Evolutionary conservation across 2,329 filamentous ascomycete species (phyloP).

Genomic region (Fusarium torreyae): DNA sequence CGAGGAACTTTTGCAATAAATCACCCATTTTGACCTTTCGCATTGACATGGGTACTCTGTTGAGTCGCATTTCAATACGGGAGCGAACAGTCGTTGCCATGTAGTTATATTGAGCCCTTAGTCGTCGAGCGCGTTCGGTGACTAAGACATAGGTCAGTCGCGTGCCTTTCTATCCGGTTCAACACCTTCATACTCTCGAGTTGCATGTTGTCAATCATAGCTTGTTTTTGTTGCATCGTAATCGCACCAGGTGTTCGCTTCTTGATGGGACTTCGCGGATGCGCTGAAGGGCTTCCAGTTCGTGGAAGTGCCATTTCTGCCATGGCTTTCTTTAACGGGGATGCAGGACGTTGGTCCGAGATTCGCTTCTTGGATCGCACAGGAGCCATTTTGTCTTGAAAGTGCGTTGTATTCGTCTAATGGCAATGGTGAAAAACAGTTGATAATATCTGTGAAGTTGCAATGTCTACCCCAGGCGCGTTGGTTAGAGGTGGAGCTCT

Average conservation of each 20-base stretch:
- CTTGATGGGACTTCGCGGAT: constrained; percentile 72
- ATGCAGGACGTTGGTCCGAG: constrained; percentile 46
- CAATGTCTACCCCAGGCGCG: constrained; percentile 43
- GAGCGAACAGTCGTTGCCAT: constrained; percentile 89
- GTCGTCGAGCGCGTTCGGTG: constrained; percentile 86
- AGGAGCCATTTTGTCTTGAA: constrained; percentile 61
- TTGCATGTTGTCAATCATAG: constrained; percentile 89
- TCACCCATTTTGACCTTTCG: constrained; percentile 88
- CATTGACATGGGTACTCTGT: constrained; percentile 86
- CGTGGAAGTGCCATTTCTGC: constrained; percentile 45
- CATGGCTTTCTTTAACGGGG: constrained; percentile 39
- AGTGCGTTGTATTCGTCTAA: constrained; percentile 32
- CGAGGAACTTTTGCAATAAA: constrained; percentile 70
- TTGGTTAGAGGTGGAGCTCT: constrained; percentile 42
- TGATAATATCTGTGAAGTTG: constrained; percentile 27
- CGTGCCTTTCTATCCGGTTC: constrained; percentile 34
- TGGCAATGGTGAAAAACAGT: constrained; percentile 22
- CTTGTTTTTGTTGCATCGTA: constrained; percentile 83
- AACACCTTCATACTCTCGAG: constrained; percentile 77
- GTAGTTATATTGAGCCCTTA: constrained; percentile 89
- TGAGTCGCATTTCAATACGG: constrained; percentile 92
- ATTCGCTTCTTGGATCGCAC: constrained; percentile 57
- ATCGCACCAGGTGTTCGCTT: constrained; percentile 72
- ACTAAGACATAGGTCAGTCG: constrained; percentile 66
- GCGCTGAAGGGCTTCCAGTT: constrained; percentile 56